Evolutionary conservation across 768 basidiomycete genomes (phyloP), one percentile per base, ranked within the genome.

Genomic region (Lanmaoa pseudosensibilis): DNA sequence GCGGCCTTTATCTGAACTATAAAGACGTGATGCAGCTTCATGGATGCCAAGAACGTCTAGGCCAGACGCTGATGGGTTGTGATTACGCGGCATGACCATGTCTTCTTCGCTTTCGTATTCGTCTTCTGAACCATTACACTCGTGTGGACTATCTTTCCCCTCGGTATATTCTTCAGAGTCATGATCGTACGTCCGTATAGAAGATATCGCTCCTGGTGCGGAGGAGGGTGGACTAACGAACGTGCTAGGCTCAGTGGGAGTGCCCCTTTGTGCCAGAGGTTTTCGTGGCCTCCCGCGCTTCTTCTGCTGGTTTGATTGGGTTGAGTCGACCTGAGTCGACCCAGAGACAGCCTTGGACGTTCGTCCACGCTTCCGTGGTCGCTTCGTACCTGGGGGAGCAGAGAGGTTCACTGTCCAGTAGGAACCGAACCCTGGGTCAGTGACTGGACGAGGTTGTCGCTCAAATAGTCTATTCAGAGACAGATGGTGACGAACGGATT

Each of bases 331-430:
- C 44, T 58, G 56, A 34, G 58, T 52, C n/a, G 59, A 39, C 13
- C 63, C 61, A 30, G 67, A 45, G 34, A 46, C 64, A 19, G 78
- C 76, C 66, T 85, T 84, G 55, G 78, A 82, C 10, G 82, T 72
- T 19, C 87, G 79, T 25, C 88, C 88, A 54, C 90, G 83, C 68
- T 92, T 92, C 21, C 90, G 83, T 41, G 90, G 90, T 55, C 90
- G 83, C 73, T 92, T 92, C 1, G 90, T 92, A 21, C 90, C 90
- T 2, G 90, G 90, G 13, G 90, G 89, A n/a, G 90, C 90, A 46
- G 82, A 70, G 21, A 92, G 78, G 70, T 92, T 92, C n/a, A 92
- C 90, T 36, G 90, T 91, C 90, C 90, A 92, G 67, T 92, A 92
- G 12, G 90, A 92, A 21, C 90, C 90, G 68, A 91, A 90, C 16